Base-by-base conservation (phyloP, 106 monocot species). In the Apostasia ramifera region DNA sequence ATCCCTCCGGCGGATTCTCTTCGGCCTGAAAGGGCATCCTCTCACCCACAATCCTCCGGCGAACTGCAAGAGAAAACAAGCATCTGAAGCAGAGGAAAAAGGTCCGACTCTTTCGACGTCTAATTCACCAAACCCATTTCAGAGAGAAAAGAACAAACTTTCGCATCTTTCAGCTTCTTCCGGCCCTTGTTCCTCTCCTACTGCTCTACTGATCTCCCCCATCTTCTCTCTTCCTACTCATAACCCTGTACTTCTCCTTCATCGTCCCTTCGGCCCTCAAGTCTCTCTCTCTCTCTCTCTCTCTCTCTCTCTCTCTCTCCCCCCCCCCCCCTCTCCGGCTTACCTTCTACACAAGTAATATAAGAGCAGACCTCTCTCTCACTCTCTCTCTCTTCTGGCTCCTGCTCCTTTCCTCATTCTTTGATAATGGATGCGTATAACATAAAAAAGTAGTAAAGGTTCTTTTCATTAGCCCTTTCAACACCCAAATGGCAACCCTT, bases 361-460 rank as follows among this genome's bases (percentile, higher is more conserved):
- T 26, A 44, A 47, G 46, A 47, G 43, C 26, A 50, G 66, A 48
- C 26, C 40, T 8, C 37, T 41, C 56, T 59, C 11, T 47, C 48
- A 52, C 60, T 5, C 42, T 60, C 11, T 10, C 38, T 37, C 56
- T 38, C 47, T 3, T 39, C 45, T n/a, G 58, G 26, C 70, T 54
- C 58, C 2, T 39, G 2, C 54, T 48, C 57, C 47, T 50, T 59
- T 13, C 5, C 2, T 53, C 74, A 50, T 40, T 72, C 52, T 47
- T 1, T 3, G n/a, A 15, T 48, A 14, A 51, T 76, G 76, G 76
- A 76, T 76, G 76, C 76, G 76, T 76, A 69, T 69, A 76, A 69
- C 61, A 69, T 69, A 69, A 61, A 61, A 76, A 76, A 76, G 68
- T 68, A 26, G 47, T 26, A 26, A 26, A 26, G 26, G 26, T 26